A percentile compares a stretch with the other conserved stretches of the same genome.
phyloP scores from a whole-genome alignment of 2,329 filamentous ascomycete species.

The Neoscytalidium dimidiatum region DNA sequence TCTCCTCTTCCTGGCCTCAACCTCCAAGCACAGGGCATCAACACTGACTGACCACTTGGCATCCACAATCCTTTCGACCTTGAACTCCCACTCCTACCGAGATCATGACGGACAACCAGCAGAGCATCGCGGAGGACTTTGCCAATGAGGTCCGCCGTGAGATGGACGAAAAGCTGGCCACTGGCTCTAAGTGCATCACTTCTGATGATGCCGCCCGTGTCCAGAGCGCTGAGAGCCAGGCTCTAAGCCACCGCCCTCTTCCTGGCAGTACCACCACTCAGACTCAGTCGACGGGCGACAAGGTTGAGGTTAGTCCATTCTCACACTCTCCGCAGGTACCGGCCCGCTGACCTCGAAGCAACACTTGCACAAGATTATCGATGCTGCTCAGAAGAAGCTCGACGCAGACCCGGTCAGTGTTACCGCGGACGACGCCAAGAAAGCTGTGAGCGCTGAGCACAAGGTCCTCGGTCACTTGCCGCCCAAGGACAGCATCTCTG shows the following conservation, averaged over 20 bases:
- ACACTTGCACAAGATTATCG: neutral
- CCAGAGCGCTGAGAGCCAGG: conserved; percentile 19
- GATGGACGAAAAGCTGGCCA: conserved; percentile 25
- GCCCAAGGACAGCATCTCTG: conserved; percentile 16
- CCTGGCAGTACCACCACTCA: neutral
- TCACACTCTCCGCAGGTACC: too few relatives aligned
- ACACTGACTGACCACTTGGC: too few relatives aligned
- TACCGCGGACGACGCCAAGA: conserved; percentile 34
- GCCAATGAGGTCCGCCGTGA: conserved; percentile 6
- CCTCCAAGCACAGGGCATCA: too few relatives aligned
- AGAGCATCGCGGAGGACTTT: neutral
- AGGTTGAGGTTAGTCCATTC: conserved; percentile 20
- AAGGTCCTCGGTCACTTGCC: conserved; percentile 12
- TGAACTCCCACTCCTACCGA: too few relatives aligned
- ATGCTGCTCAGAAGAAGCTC: conserved; percentile 26
- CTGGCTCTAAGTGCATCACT: conserved; percentile 32
- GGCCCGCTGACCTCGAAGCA: neutral
- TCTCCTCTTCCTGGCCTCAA: neutral
- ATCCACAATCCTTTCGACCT: too few relatives aligned
- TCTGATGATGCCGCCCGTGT: conserved; percentile 34
- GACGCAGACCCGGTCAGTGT: conserved; percentile 29
- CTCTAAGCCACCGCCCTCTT: neutral
- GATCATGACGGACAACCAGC: neutral
- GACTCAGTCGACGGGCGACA: conserved; percentile 10
- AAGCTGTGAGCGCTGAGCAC: conserved; percentile 23